Evolutionary conservation across 768 basidiomycete species (phyloP), one percentile per base, ranked within the genome.

Genomic region (Mrakia gelida): DNA sequence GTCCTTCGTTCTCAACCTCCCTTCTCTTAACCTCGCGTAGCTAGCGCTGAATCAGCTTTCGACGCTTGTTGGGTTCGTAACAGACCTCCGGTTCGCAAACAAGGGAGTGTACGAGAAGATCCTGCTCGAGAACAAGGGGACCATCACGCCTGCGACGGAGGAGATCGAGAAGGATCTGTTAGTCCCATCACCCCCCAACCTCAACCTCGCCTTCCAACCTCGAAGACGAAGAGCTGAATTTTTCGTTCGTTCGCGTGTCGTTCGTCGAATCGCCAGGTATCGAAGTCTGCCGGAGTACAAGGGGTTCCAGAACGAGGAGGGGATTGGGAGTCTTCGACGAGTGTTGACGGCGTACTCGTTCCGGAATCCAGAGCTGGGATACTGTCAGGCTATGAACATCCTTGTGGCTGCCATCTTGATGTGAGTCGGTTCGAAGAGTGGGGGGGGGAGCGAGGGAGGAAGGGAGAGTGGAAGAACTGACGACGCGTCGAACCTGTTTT

Each of bases 371-470:
- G 81, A 84, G 81, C 77, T 84, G 75, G 85, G 82, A 80, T 83
- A 95, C 84, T 96, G 95, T 84, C 95, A 98, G 91, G 97, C 96
- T 9, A 94, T 99, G 93, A 99, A 99, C 83, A 96, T 99, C 71
- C 88, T 98, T 62, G 92, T 92, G n/a, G 76, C 76, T 7, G 68
- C 67, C 28, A 70, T 68, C 41, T 77, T 85, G 41, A 85, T 85
- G 84, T 85, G 61, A 80, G 83, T 81, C 28, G 18, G 7, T 23
- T 1, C 15, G 16, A n/a, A n/a, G n/a, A n/a, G n/a, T n/a, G 16
- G 18, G 49, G 6, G 6, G 23, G 28, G 4, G 59, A 59, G 59
- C 21, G 32, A 49, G 43, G 34, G n/a, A n/a, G n/a, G n/a, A n/a
- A 56, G 16, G 28, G 38, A n/a, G 13, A 13, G 45, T 2, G 11